Conservation (phyloP, 2,329 filamentous ascomycete genomes). For the Cordyceps farinosa region DNA sequence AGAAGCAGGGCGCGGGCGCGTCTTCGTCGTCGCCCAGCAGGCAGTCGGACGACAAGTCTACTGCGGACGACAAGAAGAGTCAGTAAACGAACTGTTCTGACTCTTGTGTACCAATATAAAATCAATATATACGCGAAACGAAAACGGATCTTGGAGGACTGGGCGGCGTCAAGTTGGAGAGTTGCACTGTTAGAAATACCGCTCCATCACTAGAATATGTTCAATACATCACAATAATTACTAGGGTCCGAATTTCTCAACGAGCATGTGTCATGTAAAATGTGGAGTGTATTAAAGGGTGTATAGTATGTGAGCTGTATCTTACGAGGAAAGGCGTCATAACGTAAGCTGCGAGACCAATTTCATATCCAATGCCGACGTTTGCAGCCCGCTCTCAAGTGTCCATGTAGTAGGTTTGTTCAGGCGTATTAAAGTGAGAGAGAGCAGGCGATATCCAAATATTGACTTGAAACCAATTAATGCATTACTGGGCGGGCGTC, state of each 20-base stretch:
- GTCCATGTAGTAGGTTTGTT: conserved; percentile 19
- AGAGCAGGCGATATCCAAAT: conserved; percentile 4
- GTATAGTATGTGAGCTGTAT: conserved; percentile 14
- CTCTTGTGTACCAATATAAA: conserved; percentile 10
- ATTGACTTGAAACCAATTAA: not conserved
- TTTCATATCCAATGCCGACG: conserved; percentile 26
- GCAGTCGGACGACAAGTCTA: not conserved
- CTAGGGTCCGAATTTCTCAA: not conserved
- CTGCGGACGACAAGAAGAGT: conserved; percentile 22
- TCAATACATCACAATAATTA: not conserved
- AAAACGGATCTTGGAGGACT: conserved; percentile 17
- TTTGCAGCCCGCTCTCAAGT: conserved; percentile 15
- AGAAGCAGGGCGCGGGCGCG: conserved; percentile 26
- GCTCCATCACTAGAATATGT: conserved; percentile 3
- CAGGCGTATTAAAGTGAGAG: conserved; percentile 7
- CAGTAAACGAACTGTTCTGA: conserved; percentile 11
- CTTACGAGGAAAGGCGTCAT: conserved; percentile 17
- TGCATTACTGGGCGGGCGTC: conserved; percentile 34
- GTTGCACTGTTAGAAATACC: not conserved
- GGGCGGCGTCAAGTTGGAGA: not conserved
- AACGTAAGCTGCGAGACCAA: conserved; percentile 25
- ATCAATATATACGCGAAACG: conserved; percentile 17
- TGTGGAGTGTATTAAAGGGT: conserved; percentile 18
- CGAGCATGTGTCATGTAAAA: not conserved
- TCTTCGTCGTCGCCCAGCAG: not conserved